Percentiles rank a stretch among this genome's conserved stretches.
phyloP scores from a whole-genome alignment of 768 basidiomycete species.

The Amanita inopinata region DNA sequence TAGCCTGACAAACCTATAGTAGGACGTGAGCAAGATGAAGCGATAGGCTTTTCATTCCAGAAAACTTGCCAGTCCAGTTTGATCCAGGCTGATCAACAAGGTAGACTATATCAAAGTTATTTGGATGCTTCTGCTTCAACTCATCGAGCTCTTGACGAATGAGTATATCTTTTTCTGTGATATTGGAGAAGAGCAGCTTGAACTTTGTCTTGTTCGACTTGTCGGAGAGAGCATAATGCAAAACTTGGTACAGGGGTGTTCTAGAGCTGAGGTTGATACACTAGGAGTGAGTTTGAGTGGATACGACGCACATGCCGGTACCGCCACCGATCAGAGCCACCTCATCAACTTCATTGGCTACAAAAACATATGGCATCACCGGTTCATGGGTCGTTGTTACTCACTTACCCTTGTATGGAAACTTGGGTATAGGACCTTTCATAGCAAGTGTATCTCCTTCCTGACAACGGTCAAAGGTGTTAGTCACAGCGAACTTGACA shows the following conservation, averaged over 20 bases:
- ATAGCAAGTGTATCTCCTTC: conserved; percentile 75
- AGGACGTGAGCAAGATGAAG: conserved; percentile 2
- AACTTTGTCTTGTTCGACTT: conserved; percentile 87
- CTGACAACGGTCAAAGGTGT: conserved; percentile 15
- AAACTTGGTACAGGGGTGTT: conserved; percentile 77
- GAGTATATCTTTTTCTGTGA: conserved; percentile 85
- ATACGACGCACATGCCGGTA: conserved; percentile 66
- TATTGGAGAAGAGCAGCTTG: conserved; percentile 86
- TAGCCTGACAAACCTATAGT: conserved; percentile 58
- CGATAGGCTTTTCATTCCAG: not conserved
- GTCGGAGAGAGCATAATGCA: conserved; percentile 64
- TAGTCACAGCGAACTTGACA: conserved; percentile 1
- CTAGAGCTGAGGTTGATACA: conserved; percentile 24
- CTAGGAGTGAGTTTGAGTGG: conserved; percentile 1
- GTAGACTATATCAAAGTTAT: conserved; percentile 76
- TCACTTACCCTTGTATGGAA: conserved; percentile 65
- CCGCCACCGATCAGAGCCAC: conserved; percentile 91
- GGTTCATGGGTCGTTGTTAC: too few species aligned
- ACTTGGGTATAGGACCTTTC: conserved; percentile 89
- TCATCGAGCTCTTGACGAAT: conserved; percentile 69
- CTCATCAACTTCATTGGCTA: conserved; percentile 77
- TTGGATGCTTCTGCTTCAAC: conserved; percentile 57
- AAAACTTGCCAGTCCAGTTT: conserved; percentile 44
- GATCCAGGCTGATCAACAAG: conserved; percentile 67
- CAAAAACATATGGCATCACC: conserved; percentile 1